phyloP scores from a whole-genome alignment of 148 eudicot genomes.

The Simmondsia chinensis region DNA sequence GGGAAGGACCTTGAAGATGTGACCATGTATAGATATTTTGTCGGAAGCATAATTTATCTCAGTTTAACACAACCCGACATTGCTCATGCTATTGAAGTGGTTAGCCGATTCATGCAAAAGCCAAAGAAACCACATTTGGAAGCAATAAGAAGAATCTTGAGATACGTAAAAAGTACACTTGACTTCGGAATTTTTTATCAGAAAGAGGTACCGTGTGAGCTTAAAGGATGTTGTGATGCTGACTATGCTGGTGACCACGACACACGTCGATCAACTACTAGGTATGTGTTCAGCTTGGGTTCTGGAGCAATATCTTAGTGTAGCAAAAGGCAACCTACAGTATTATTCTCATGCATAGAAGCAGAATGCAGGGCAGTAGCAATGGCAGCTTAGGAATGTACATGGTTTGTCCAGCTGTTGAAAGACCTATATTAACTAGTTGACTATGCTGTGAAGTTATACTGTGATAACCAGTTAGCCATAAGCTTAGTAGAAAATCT shows the following conservation, averaged over 20 bases:
- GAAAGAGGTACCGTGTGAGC: background rate
- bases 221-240: background rate
- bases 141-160: background rate
- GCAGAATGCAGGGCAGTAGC: background rate
- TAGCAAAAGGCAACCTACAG: background rate
- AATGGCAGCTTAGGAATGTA: background rate
- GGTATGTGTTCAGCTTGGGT: background rate
- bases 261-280: background rate
- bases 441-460: conserved; percentile 6
- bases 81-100: conserved; percentile 1
- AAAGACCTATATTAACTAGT: background rate
- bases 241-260: background rate
- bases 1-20: conserved; percentile 7
- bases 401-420: background rate
- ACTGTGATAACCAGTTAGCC: too few species aligned
- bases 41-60: conserved; percentile 5
- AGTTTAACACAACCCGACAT: conserved; percentile 1
- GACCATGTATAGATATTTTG: conserved; percentile 6
- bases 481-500: background rate
- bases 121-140: conserved; percentile 10
- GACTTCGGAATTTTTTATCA: background rate
- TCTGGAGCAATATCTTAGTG: background rate
- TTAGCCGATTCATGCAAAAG: too few species aligned
- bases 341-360: background rate
- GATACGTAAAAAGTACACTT: conserved; percentile 4